Evolutionary conservation across 2,329 filamentous ascomycete species (phyloP).

Genomic region (Periconia sp.): DNA sequence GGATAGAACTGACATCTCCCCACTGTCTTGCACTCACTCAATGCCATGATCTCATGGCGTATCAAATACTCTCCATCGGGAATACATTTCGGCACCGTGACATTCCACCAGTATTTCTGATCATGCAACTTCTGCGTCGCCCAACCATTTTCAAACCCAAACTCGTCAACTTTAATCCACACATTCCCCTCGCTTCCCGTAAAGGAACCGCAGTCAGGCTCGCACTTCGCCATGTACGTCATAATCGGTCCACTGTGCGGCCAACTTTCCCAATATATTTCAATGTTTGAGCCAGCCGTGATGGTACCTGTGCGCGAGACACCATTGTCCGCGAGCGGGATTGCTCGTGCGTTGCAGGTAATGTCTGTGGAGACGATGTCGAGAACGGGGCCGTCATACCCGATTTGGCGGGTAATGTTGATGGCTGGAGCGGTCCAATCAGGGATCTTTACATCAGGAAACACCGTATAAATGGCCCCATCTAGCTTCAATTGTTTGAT

Average conservation of each 20-base stretch:
- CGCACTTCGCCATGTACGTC: not conserved
- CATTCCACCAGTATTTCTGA: not conserved
- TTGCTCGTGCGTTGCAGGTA: not conserved
- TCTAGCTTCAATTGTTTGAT: not conserved
- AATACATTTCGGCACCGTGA: not conserved
- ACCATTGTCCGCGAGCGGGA: not conserved
- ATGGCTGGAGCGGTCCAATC: not conserved
- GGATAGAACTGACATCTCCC: not conserved
- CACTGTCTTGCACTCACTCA: not conserved
- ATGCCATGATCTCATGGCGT: not conserved
- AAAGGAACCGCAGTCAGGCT: not conserved
- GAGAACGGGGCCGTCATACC: not conserved
- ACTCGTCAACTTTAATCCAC: not conserved
- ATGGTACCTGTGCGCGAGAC: not conserved
- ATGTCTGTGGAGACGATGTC: not conserved
- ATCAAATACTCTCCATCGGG: not conserved
- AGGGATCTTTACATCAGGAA: not conserved
- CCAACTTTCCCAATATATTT: not conserved
- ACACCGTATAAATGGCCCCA: not conserved
- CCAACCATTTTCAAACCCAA: not conserved
- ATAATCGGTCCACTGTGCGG: not conserved
- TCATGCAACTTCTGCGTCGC: not conserved
- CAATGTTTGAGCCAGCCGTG: not conserved
- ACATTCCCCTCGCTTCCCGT: not conserved
- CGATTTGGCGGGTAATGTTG: not conserved